Base-by-base conservation (phyloP, 345 rosid species). In the Adansonia digitata region DNA sequence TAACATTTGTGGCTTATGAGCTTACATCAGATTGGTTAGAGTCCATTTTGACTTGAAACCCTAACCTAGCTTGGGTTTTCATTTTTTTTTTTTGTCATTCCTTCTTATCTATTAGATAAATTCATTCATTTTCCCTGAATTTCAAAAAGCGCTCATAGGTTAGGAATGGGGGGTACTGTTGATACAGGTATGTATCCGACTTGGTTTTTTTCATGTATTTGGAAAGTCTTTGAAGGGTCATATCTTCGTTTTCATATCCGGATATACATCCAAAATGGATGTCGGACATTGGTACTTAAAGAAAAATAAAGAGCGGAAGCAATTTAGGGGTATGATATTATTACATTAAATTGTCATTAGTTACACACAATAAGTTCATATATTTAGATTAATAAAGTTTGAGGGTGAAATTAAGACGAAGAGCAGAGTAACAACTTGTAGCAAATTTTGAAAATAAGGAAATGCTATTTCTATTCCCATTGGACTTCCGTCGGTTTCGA, bases 1-100 rank as follows among this genome's bases (percentile, higher is more conserved):
- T 94, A 40, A 94, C 98, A 51, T 94, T 94, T 71, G 91, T 94
- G 73, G 94, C 90, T 62, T 92, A 84, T 59, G 98, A 94, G 83
- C 75, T 78, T 15, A 75, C 88, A 27, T 91, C 95, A 10, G 96
- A 92, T 74, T 92, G 92, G 97, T 83, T 94, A 75, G 94, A 92
- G 68, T 88, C 97, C 18, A 48, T 77, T 75, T 78, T 72, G 80
- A 82, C 84, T 81, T 91, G 82, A 83, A 42, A 42, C 0, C 0
- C 14, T 42, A 42, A 73, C 72, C 56, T 79, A 46, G 20, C 45
- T 73, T 73, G 5, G 42, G 49, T 49, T 73, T 57, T 74, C 76
- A 48, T 35, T 53, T 62, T 74, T 64, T 78, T 52, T n/a, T n/a
- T n/a, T n/a, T n/a, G n/a, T n/a, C n/a, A n/a, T n/a, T n/a, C 62